Evolutionary conservation across 1,284 basidiomycete species (phyloP).

Genomic region (Limonomyces culmigenus): DNA sequence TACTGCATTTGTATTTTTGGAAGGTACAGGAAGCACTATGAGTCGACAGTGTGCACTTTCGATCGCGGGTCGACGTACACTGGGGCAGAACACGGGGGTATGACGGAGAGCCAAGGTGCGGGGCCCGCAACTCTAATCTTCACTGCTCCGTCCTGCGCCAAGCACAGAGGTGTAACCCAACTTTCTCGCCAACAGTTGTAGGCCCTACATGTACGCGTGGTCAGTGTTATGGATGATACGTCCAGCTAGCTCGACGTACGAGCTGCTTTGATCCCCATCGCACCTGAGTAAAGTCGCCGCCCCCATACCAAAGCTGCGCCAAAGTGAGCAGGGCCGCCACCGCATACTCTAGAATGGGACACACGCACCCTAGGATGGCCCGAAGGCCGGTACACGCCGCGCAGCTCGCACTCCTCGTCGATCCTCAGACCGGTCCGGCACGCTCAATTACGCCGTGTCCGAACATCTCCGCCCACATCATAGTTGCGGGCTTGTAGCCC

Average conservation of each 20-base stretch:
- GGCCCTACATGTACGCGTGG: too few species aligned
- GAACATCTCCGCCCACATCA: constrained; percentile 8
- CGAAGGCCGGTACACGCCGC: constrained; percentile 9
- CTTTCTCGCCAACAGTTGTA: too few species aligned
- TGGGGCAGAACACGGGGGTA: too few species aligned
- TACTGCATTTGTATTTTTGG: too few species aligned
- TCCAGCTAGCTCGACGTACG: constrained; percentile 11
- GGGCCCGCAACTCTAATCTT: too few species aligned
- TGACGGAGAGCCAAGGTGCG: too few species aligned
- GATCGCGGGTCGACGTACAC: too few species aligned
- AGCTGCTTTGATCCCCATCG: constrained; percentile 16
- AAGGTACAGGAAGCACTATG: too few species aligned
- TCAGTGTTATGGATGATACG: too few species aligned
- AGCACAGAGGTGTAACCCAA: too few species aligned
- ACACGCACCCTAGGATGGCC: constrained; percentile 15
- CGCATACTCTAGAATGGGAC: not conserved
- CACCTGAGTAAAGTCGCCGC: constrained; percentile 13
- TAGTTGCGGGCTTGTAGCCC: constrained; percentile 11
- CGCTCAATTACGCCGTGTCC: constrained; percentile 11
- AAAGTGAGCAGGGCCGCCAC: not conserved
- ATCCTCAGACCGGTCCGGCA: constrained; percentile 10
- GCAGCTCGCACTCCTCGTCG: constrained; percentile 12
- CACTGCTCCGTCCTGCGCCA: too few species aligned
- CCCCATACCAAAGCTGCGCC: constrained; percentile 15
- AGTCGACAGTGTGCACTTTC: too few species aligned